Evolutionary conservation across 768 basidiomycete species (phyloP), one percentile per base, ranked within the genome.

Genomic region (Lanmaoa pseudosensibilis): DNA sequence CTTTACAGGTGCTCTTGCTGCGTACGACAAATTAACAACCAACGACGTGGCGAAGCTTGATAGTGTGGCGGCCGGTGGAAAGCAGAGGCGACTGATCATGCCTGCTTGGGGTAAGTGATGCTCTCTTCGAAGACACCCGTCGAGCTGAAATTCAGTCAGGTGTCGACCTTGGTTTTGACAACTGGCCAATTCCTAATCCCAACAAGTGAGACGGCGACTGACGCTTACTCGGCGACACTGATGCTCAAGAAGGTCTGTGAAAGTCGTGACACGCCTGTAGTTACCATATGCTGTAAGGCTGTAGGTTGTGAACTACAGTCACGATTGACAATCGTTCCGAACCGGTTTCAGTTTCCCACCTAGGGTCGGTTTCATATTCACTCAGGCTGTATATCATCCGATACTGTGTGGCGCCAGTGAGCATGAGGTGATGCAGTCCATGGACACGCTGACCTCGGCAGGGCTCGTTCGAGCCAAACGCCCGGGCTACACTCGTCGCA

Each of bases 111-210:
- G 86, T 86, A 70, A 64, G 83, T 80, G 50, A 48, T 52, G 23
- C 38, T 41, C 1, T 21, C 47, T 46, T 55, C 39, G 30, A 49
- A 53, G 21, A 51, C 41, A 30, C 27, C 21, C 33, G 30, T 41
- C 59, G 34, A 56, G 39, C 62, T 68, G 57, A 63, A 60, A 25
- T 37, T 23, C 46, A 52, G 25, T 49, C 59, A 85, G 84, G 83
- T 47, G 74, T 87, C 52, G 83, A 86, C 46, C 81, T 88, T 46
- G 86, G 86, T 10, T 88, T 88, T 63, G 85, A 85, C n/a, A 72
- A 88, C 65, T 87, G 86, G 87, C 68, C 71, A 16, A 25, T 38
- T 36, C 46, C 52, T 30, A 56, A 46, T 36, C 40, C 34, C 27
- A 55, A 41, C 32, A 53, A 58, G 46, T 57, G 23, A 60, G 44